These are phyloP conservation scores for Pichia gijzeniarum DNA, from an alignment of 805 yeast species.

Conservation along the genomic window DNA sequence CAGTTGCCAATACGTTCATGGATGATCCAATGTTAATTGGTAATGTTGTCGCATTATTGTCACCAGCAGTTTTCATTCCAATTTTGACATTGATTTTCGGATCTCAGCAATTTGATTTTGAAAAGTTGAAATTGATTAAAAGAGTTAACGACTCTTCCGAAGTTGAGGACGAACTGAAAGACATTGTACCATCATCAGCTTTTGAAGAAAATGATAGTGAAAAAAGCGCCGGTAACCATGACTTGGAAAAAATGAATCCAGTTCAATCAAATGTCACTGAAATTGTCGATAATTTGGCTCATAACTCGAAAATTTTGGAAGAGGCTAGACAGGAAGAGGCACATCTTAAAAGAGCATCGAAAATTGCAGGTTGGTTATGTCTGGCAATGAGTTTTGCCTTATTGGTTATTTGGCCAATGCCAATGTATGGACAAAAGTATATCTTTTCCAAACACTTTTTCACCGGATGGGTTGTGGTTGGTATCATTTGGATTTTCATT, in stretches of 20 bases:
- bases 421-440: constrained; percentile 80
- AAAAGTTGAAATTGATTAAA: constrained; percentile 48
- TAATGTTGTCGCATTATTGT: constrained; percentile 71
- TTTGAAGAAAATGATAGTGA: constrained; percentile 21
- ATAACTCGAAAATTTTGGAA: constrained; percentile 13
- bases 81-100: constrained; percentile 56
- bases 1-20: constrained; percentile 55
- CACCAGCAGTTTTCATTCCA: constrained; percentile 65
- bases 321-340: constrained; percentile 45
- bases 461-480: constrained; percentile 84
- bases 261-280: constrained; percentile 28
- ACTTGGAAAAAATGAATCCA: constrained; percentile 20
- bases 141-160: constrained; percentile 72
- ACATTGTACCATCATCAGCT: constrained; percentile 11
- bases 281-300: constrained; percentile 19
- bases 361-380: constrained; percentile 55
- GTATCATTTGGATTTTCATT: constrained; percentile 74
- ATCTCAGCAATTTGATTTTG: constrained; percentile 73
- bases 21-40: constrained; percentile 90
- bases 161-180: constrained; percentile 30
- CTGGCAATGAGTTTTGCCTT: constrained; percentile 54
- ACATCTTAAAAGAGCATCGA: constrained; percentile 50
- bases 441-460: constrained; percentile 71
- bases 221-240: constrained; percentile 19
- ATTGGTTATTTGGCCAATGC: constrained; percentile 86